A percentile compares a stretch with the other conserved stretches of the same genome.
Evolutionary conservation across 805 yeast species (phyloP).

Genomic region (Ogataea thermomethanolica): DNA sequence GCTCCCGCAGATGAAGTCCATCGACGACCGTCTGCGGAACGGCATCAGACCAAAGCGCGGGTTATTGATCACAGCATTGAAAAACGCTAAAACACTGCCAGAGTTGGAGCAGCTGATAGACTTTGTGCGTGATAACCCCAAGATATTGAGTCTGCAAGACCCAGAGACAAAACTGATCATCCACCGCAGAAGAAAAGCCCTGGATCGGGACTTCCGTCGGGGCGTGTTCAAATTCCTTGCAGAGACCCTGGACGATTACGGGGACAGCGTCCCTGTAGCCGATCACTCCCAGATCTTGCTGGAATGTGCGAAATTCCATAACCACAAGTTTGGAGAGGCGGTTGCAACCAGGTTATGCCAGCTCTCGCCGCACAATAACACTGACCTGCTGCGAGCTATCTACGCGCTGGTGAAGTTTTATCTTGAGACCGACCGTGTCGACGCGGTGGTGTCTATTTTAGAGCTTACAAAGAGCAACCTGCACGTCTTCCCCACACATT

Average conservation of each 20-base stretch:
- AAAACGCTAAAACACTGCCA: conserved; percentile 9
- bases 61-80: conserved; percentile 15
- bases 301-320: conserved; percentile 11
- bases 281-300: conserved; percentile 10
- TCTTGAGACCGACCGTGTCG: conserved; percentile 12
- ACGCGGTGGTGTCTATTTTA: conserved; percentile 13
- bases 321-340: conserved; percentile 9
- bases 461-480: conserved; percentile 16
- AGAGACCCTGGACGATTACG: conserved; percentile 1
- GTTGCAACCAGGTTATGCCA: conserved; percentile 11
- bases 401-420: conserved; percentile 15
- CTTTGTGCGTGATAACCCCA: conserved; percentile 14
- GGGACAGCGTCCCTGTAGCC: conserved; percentile 1
- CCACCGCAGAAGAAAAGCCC: conserved; percentile 22
- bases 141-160: conserved; percentile 10
- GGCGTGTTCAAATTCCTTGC: conserved; percentile 7
- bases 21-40: conserved; percentile 22
- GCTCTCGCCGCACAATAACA: conserved; percentile 12
- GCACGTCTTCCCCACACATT: conserved; percentile 10
- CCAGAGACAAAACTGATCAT: conserved; percentile 17
- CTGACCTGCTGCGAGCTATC: conserved; percentile 13
- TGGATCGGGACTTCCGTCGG: conserved; percentile 9
- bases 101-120: conserved; percentile 16
- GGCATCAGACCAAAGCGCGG: conserved; percentile 27
- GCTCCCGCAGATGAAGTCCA: conserved; percentile 17